A percentile compares a stretch with the other conserved stretches of the same genome.
phyloP scores from a whole-genome alignment of 495 filamentous ascomycete genomes.

The Aspergillus haitiensis region DNA sequence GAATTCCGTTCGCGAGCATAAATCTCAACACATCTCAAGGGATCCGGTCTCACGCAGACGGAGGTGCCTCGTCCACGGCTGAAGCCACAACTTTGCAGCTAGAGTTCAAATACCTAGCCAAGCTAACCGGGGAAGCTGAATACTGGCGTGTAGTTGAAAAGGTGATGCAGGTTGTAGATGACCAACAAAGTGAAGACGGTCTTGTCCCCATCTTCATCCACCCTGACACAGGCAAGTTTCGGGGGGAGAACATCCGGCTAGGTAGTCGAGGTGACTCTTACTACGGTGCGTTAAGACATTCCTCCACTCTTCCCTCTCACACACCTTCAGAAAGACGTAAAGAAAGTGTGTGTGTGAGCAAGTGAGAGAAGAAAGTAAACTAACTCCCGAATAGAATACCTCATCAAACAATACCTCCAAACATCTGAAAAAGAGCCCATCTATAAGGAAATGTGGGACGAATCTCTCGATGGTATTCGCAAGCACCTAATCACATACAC shows the following conservation, averaged over 20 bases:
- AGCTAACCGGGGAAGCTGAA: slow-evolving; percentile 85
- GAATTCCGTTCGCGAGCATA: slow-evolving; percentile 86
- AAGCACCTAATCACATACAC: slow-evolving; percentile 92
- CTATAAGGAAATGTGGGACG: slow-evolving; percentile 90
- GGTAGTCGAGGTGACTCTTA: slow-evolving; percentile 95
- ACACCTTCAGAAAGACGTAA: too few relatives aligned
- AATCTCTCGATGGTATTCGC: slow-evolving; percentile 78
- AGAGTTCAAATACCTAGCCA: slow-evolving; percentile 96
- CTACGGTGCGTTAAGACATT: slow-evolving; percentile 57
- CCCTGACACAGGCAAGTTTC: slow-evolving; percentile 74
- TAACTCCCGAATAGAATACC: slow-evolving; percentile 61
- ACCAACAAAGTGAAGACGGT: slow-evolving; percentile 73
- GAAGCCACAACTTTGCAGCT: slow-evolving; percentile 91
- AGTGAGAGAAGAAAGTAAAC: too few relatives aligned
- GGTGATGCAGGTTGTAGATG: slow-evolving; percentile 86
- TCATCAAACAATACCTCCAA: slow-evolving; percentile 95
- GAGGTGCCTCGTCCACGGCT: slow-evolving; percentile 89
- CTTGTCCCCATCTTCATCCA: slow-evolving; percentile 89
- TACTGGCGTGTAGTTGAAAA: slow-evolving; percentile 91
- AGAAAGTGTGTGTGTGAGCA: not conserved
- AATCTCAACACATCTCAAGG: slow-evolving; percentile 76
- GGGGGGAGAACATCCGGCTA: slow-evolving; percentile 80
- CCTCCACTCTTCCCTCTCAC: not conserved
- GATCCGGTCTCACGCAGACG: slow-evolving; percentile 75
- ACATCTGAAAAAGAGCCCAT: slow-evolving; percentile 82